Conservation (phyloP, 2,329 filamentous ascomycete genomes). For the Alternaria gaisen region DNA sequence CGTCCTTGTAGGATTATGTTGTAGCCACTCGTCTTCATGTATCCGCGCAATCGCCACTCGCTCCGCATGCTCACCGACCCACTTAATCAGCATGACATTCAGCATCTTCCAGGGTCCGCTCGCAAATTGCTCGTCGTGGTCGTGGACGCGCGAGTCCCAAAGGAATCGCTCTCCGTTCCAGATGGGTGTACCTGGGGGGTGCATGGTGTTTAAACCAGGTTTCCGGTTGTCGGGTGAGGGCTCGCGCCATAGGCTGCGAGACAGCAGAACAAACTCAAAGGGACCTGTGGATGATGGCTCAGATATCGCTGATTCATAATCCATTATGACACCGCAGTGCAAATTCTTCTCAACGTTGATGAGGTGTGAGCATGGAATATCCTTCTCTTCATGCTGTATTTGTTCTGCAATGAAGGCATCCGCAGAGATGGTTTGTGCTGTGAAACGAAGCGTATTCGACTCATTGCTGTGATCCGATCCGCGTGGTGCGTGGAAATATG, state of each 20-base stretch:
- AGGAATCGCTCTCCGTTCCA: slow-evolving; percentile 41
- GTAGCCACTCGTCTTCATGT: slow-evolving; percentile 44
- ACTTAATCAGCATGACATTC: slow-evolving; percentile 46
- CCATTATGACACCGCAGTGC: slow-evolving; percentile 42
- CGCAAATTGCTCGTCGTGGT: slow-evolving; percentile 34
- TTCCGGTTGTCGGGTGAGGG: slow-evolving; percentile 21
- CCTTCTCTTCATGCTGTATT: slow-evolving; percentile 26
- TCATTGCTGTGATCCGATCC: slow-evolving; percentile 28
- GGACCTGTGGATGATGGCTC: slow-evolving; percentile 27
- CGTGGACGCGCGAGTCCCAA: slow-evolving; percentile 39
- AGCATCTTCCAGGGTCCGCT: slow-evolving; percentile 44
- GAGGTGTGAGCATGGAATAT: slow-evolving; percentile 40
- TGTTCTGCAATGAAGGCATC: slow-evolving; percentile 39
- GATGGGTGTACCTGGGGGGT: slow-evolving; percentile 46
- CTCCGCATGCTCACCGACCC: slow-evolving; percentile 37
- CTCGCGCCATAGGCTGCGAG: slow-evolving; percentile 36
- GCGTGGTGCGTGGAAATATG: slow-evolving; percentile 36
- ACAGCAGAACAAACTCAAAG: slow-evolving; percentile 43
- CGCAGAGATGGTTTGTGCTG: slow-evolving; percentile 35
- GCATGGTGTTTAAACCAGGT: slow-evolving; percentile 29
- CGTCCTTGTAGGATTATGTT: slow-evolving; percentile 26
- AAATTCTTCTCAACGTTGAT: slow-evolving; percentile 32
- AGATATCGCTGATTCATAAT: slow-evolving; percentile 33
- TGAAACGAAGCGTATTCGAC: slow-evolving; percentile 39
- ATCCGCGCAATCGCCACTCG: slow-evolving; percentile 44